Evolutionary conservation across 2,329 filamentous ascomycete genomes (phyloP).

Genomic region (Claviceps monticola): DNA sequence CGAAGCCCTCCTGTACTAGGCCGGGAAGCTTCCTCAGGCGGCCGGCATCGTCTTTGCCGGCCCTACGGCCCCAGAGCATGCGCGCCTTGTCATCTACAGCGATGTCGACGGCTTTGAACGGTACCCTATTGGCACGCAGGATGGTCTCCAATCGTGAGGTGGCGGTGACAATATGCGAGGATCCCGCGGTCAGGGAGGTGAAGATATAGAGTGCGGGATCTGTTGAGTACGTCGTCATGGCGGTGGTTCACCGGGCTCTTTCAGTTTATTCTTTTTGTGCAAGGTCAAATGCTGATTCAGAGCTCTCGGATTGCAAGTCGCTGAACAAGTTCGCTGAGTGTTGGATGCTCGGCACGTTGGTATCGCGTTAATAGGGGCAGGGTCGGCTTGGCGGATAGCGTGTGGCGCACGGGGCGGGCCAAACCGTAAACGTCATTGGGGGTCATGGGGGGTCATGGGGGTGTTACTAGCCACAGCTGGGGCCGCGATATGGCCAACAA

Average conservation of each 20-base stretch:
- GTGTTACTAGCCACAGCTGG: too few species aligned
- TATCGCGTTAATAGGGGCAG: neutral
- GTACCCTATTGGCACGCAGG: constrained; percentile 83
- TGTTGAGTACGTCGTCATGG: constrained; percentile 33
- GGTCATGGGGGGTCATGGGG: too few species aligned
- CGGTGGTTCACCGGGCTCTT: neutral
- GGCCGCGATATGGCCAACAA: too few species aligned
- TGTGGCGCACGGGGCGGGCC: too few species aligned
- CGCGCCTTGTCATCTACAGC: constrained; percentile 81
- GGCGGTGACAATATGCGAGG: constrained; percentile 89
- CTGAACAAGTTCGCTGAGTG: neutral
- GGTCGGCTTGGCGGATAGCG: too few species aligned
- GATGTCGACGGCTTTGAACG: constrained; percentile 84
- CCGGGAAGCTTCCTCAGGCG: constrained; percentile 67
- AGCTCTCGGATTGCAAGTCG: neutral
- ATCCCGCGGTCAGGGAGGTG: constrained; percentile 89
- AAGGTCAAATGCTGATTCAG: neutral
- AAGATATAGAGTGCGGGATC: constrained; percentile 81
- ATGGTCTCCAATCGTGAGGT: constrained; percentile 95
- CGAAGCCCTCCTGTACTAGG: constrained; percentile 72
- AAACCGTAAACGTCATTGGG: too few species aligned
- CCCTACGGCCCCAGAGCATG: constrained; percentile 75
- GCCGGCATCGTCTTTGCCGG: constrained; percentile 53
- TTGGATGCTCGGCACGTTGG: neutral
- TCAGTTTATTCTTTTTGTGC: neutral